Base-by-base conservation (phyloP, 768 basidiomycete genomes). In the Hydnomerulius pinastri region DNA sequence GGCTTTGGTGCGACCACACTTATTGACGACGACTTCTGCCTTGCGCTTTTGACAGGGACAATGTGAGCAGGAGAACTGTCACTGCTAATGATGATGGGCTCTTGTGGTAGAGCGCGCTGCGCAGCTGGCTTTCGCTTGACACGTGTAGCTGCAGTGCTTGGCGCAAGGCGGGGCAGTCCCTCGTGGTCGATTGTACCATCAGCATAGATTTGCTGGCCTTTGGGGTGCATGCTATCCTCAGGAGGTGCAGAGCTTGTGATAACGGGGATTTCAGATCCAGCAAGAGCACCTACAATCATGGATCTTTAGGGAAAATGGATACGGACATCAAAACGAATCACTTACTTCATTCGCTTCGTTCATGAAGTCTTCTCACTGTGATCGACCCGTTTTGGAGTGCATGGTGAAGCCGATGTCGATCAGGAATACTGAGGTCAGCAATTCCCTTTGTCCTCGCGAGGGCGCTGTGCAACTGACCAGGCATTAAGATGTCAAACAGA, bases 371-470 rank as follows among this genome's bases (percentile, higher is more conserved):
- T 20, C 17, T 37, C 4, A 38, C 17, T 2, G 33, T 47, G 24
- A 47, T 35, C 10, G 30, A 3, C 2, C 36, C 4, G 7, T 37
- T 47, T 33, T 47, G 17, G 35, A 47, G 33, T 12, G 33, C 35
- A 27, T 36, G 11, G 3, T 2, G 25, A 30, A 47, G 46, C 6
- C n/a, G n/a, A 11, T 12, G 24, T 7, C 15, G 24, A 18, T 47
- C 35, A n/a, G 20, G 7, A 5, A 21, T 38, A 4, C 25, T 18
- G 33, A 47, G 35, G 13, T 33, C 15, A 5, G 23, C n/a, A 18
- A 47, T 47, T 10, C 46, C 46, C 46, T 47, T 47, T 24, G 35
- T 37, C 46, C 25, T 37, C 4, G 24, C 32, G 5, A 33, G 30
- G 24, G 13, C 36, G 24, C 17, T 8, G 24, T 5, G 24, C 17